Evolutionary conservation across 768 basidiomycete species (phyloP), one percentile per base, ranked within the genome.

Genomic region (Artomyces pyxidatus): DNA sequence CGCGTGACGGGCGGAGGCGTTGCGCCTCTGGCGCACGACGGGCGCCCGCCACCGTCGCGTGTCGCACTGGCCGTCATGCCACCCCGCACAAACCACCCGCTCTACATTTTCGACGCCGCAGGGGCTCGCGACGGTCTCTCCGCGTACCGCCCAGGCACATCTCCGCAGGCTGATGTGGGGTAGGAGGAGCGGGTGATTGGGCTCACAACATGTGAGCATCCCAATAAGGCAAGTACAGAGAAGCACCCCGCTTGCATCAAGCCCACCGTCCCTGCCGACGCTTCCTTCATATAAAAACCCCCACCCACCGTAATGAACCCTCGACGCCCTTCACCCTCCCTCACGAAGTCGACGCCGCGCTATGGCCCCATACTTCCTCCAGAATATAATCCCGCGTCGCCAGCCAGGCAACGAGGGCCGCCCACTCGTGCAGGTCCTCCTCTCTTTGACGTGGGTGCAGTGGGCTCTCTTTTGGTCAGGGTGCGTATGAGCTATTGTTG

Each of bases 391-490:
- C 26, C 54, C 48, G 1, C 54, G 37, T 17, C 43, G 37, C 12
- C 43, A 52, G 23, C 29, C 28, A 0, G 30, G 8, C 10, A 25
- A 52, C 3, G 48, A n/a, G 9, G 48, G 44, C 6, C 37, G 66
- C 27, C 68, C 74, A 4, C 48, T 78, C 22, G 49, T 73, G 16
- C 54, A 60, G 2, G 75, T 73, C 0, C 55, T 82, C 23, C 40
- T 32, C 8, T 58, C 56, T 3, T 56, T 82, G 40, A 75, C 70
- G 0, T 71, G 64, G 61, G 50, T 75, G 6, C 79, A 82, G 48
- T 74, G 72, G 65, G 71, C 73, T 2, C 70, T 77, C 43, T 81
- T 81, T 59, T 73, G 69, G 53, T 69, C 72, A 21, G 80, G 81
- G 77, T 79, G 57, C n/a, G 26, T 29, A 3, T 22, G 39, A 6